Evolutionary conservation across 2,329 filamentous ascomycete species (phyloP).

Genomic region (Pezicula rhizophila): DNA sequence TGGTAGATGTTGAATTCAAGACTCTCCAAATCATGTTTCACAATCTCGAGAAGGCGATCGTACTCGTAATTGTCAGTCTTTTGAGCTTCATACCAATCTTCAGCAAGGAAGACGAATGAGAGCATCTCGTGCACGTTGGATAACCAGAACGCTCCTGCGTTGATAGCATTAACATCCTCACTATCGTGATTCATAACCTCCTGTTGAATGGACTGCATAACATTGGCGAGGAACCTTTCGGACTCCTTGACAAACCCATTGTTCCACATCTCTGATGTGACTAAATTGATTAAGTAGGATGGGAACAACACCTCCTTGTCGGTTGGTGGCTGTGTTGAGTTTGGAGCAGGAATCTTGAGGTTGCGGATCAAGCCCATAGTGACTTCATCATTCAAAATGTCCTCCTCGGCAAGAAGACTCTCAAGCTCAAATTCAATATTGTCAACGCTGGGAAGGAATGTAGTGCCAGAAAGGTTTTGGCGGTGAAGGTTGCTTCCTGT

Average conservation of each 20-base stretch:
- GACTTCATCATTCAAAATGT: conserved; percentile 93
- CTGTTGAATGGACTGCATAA: conserved; percentile 99
- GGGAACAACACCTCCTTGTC: conserved; percentile 99
- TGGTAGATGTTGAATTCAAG: conserved; percentile 99
- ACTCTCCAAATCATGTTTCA: conserved; percentile 97
- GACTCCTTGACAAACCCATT: conserved; percentile 99
- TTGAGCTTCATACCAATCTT: conserved; percentile 99
- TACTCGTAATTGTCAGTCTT: conserved; percentile 99
- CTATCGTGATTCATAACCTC: conserved; percentile 99
- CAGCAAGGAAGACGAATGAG: conserved; percentile 96
- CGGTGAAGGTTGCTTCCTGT: conserved; percentile 56
- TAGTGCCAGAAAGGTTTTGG: conserved; percentile 67
- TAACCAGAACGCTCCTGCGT: conserved; percentile 96
- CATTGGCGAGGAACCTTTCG: conserved; percentile 95
- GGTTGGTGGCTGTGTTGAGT: conserved; percentile 79
- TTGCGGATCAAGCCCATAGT: conserved; percentile 94
- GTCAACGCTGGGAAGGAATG: conserved; percentile 75
- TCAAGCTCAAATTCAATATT: conserved; percentile 94
- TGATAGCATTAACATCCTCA: conserved; percentile 75
- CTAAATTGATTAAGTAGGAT: conserved; percentile 96
- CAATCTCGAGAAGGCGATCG: conserved; percentile 92
- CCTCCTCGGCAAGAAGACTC: conserved; percentile 87
- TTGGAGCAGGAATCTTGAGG: conserved; percentile 89
- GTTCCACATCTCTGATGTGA: conserved; percentile 99
- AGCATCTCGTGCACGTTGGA: conserved; percentile 99